Base-by-base conservation (phyloP, 2,329 filamentous ascomycete species). In the Colletotrichum ledebouriae region DNA sequence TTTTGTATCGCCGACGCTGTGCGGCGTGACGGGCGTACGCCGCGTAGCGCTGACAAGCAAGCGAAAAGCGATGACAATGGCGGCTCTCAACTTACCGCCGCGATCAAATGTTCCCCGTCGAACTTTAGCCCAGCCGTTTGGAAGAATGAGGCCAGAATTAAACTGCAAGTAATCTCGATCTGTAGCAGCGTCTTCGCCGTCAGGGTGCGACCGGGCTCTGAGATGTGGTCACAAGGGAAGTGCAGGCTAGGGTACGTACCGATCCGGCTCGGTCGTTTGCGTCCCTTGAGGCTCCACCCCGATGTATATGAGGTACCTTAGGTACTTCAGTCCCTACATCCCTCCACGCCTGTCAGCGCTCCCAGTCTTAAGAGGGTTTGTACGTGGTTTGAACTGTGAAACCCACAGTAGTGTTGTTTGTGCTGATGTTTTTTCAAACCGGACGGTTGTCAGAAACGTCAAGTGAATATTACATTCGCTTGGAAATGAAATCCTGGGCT, bases 351-450 rank as follows among this genome's bases (percentile, higher is more conserved):
- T 33, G 17, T 58, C 53, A 58, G 53, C 53, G 33, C 33, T 39
- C 33, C 39, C 22, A n/a, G 42, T 52, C 10, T 25, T 12, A n/a
- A 55, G 44, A 64, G 41, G 47, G 29, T 59, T 59, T 53, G 41
- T 50, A 42, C 25, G 61, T 67, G 56, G 63, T 62, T 69, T 67
- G 57, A 67, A 62, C 63, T 69, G 41, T 69, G 67, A 69, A 69
- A 69, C 63, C 50, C 67, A 66, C 29, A 39, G 63, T 67, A 44
- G 67, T 61, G 62, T 67, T 69, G 56, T 67, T 69, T 67, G 56
- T 63, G 63, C 55, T 62, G 62, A 69, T 61, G 56, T 69, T 50
- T 62, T 56, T 69, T 69, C 56, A 69, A 64, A 60, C 58, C 67
- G 57, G 63, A 67, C 50, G 63, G 63, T 67, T 52, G 39, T 46